Base-by-base conservation (phyloP, 306 rosid species). In the Castanea mollissima region DNA sequence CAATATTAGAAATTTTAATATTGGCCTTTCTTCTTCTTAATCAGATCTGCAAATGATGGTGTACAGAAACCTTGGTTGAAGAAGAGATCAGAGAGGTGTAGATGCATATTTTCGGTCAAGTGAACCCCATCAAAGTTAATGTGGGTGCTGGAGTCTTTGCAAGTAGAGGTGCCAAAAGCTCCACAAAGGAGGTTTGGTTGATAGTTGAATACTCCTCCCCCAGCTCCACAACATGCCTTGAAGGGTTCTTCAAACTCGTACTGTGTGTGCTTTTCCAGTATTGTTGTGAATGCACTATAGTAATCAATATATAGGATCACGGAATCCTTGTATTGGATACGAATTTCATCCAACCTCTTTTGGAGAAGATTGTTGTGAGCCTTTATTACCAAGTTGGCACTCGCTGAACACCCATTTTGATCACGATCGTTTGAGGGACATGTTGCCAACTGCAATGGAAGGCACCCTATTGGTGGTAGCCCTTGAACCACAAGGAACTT, bases 101-200 rank as follows among this genome's bases (percentile, higher is more conserved):
- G 70, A 12, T 81, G 67, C 84, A 81, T 76, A 52, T 77, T 55
- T 55, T 76, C 74, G 1, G 84, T 74, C 10, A 70, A 55, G 65
- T 81, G 79, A 62, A 76, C 34, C 41, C 84, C 81, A 14, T 81
- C 84, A 80, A 80, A 81, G 76, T 56, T 69, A 18, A 81, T 76
- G 25, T 76, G 76, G 73, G 70, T 70, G 73, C 23, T 70, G 3
- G 84, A 38, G 65, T 81, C 73, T 20, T 46, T 7, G 73, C 80
- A 81, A 34, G 63, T 69, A 55, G 84, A n/a, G 5, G 84, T 2
- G 34, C 76, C 80, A 5, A 62, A 1, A 12, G 80, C 5, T 25
- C 80, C 84, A 55, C 81, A 81, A 0, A 81, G 56, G 23, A 6
- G 15, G 29, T 60, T 2, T 25, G 27, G 3, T 31, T 71, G 77